A percentile compares a stretch with the other conserved stretches of the same genome.
Evolutionary conservation across 1,139 yeast genomes (phyloP).

Genomic region (Protomyces macrosporus): DNA sequence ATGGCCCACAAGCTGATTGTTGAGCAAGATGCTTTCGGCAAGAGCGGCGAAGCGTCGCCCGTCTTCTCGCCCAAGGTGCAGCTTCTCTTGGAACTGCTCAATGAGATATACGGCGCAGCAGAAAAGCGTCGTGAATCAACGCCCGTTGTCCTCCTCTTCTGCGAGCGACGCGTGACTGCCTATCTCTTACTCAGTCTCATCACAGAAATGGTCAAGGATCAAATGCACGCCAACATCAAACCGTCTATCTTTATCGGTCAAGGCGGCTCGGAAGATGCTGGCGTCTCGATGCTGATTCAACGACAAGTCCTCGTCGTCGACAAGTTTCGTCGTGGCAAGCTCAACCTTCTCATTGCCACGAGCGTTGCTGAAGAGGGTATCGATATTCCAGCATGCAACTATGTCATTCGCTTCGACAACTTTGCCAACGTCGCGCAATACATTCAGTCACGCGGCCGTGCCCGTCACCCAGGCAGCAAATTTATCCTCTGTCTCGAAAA

Average conservation of each 20-base stretch:
- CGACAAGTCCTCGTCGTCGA: conserved; percentile 24
- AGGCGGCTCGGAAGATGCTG: conserved; percentile 23
- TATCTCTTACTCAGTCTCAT: conserved; percentile 19
- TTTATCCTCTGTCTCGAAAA: conserved; percentile 2
- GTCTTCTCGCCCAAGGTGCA: conserved; percentile 25
- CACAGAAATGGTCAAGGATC: background rate
- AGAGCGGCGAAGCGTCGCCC: background rate
- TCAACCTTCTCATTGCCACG: conserved; percentile 28
- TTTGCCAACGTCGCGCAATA: conserved; percentile 26
- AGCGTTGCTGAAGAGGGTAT: conserved; percentile 31
- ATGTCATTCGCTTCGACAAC: conserved; percentile 26
- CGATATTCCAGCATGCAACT: conserved; percentile 26
- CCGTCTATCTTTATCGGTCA: conserved; percentile 29
- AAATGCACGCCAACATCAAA: conserved; percentile 6
- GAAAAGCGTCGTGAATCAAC: background rate
- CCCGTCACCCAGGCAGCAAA: conserved; percentile 6
- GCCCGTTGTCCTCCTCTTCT: conserved; percentile 26
- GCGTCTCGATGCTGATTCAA: conserved; percentile 24
- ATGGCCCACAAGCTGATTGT: background rate
- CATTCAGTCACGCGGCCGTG: conserved; percentile 30
- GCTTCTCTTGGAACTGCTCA: conserved; percentile 14
- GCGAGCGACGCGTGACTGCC: conserved; percentile 28
- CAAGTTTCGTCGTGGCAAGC: conserved; percentile 16
- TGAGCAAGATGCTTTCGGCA: background rate
- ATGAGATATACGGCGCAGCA: conserved; percentile 2